phyloP scores from a whole-genome alignment of 2,329 filamentous ascomycete genomes.

The Diaporthe longicolla region DNA sequence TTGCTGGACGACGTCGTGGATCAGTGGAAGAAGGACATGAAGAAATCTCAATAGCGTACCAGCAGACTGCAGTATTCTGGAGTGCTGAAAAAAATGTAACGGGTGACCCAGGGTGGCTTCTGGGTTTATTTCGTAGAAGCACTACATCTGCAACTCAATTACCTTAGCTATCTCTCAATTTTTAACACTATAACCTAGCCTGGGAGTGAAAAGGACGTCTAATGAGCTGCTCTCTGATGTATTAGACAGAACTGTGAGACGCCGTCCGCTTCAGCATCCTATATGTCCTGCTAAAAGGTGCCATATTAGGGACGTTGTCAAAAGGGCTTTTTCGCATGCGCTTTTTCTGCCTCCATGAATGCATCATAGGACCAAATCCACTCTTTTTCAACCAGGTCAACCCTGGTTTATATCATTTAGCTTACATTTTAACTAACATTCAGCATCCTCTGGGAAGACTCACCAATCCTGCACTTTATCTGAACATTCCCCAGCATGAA shows the following conservation, averaged over 20 bases:
- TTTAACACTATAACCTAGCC: neutral
- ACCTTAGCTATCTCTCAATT: too few relatives aligned
- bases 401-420: neutral
- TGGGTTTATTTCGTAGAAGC: too few relatives aligned
- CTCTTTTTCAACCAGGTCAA: neutral
- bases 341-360: neutral
- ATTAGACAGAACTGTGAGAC: neutral
- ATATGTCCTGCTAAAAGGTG: rapidly evolving
- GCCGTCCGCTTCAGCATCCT: neutral
- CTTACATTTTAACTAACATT: neutral
- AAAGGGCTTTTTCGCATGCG: neutral
- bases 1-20: constrained; percentile 60
- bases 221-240: neutral
- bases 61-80: too few relatives aligned
- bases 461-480: neutral
- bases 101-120: too few relatives aligned
- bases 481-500: neutral
- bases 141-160: too few relatives aligned
- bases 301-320: neutral
- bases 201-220: neutral
- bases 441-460: neutral
- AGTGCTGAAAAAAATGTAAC: neutral
- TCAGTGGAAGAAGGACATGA: constrained; percentile 54
- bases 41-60: neutral
- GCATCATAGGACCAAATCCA: constrained; percentile 7